Evolutionary conservation across 2,329 filamentous ascomycete genomes (phyloP), one percentile per base, ranked within the genome.

Genomic region (Calonectria henricotiae): DNA sequence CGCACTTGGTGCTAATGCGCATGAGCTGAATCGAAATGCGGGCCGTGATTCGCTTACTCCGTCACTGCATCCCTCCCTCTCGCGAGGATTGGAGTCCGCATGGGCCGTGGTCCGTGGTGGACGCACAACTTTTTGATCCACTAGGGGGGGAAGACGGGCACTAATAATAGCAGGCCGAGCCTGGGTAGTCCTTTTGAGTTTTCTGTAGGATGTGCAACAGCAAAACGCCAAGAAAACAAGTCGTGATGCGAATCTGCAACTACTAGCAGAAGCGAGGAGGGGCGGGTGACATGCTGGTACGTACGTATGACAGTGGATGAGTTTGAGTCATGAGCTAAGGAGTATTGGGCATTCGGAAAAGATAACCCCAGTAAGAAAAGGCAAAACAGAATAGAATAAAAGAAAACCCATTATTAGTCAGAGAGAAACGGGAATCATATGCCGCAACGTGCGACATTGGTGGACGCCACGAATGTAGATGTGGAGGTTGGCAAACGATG

Each of bases 141-240:
- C 51, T 23, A 23, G n/a, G 32, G 49, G 49, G 35, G 44, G 9
- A 4, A 27, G 44, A 23, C 37, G 35, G 35, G n/a, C 27, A 39
- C 64, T 67, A 67, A 67, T 58, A 67, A 67, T 67, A 67, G 64
- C 41, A 51, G 37, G 39, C 54, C 55, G 15, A 51, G 35, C 51
- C 35, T 39, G 44, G 64, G 54, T n/a, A 11, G n/a, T 23, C 51
- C 30, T 65, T 35, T 39, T 51, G 35, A 51, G 55, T 58, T 58
- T 54, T 20, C 23, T 25, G 13, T 30, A 46, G 41, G 44, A 43
- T 9, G 62, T 43, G 62, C 46, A 51, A 12, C 13, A 51, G n/a
- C 51, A 39, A 25, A 39, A 58, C 51, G 51, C 51, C 51, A 58
- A 58, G 51, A 39, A 58, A 25, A 23, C 51, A 17, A 58, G 51